Evolutionary conservation across 129 eudicot genomes (phyloP).

Genomic region (Artemisia annua): DNA sequence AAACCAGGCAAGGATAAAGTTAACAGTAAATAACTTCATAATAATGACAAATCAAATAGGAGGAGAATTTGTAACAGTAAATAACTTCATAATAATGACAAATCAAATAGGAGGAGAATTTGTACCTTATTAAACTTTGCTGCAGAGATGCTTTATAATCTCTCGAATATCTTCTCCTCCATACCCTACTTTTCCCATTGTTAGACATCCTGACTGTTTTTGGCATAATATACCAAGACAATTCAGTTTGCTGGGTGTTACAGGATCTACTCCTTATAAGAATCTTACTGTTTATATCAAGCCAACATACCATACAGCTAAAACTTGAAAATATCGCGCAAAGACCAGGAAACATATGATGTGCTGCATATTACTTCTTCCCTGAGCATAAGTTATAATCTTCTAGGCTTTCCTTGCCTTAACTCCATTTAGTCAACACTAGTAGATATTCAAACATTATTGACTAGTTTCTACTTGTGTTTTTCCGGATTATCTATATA

Average conservation of each 20-base stretch:
- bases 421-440: no score
- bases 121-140: background rate
- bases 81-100: no score
- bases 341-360: background rate
- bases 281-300: background rate
- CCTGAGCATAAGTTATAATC: background rate
- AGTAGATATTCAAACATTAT: background rate
- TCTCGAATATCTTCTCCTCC: background rate
- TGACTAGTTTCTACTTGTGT: background rate
- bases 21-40: no score
- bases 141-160: background rate
- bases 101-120: background rate
- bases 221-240: background rate
- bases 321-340: background rate
- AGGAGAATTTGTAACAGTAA: background rate
- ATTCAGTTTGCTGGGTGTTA: background rate
- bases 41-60: no score
- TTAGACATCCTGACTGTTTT: background rate
- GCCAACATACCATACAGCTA: background rate
- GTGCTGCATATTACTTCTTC: background rate
- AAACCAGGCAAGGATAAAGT: no score
- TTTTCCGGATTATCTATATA: background rate
- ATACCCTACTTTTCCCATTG: background rate
- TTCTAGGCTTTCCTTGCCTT: slow-evolving; percentile 4
- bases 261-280: background rate